Percentiles rank a stretch among this genome's conserved stretches.
Evolutionary conservation across 2,329 filamentous ascomycete species (phyloP).

Genomic region (Aspergillus thermomutatus): DNA sequence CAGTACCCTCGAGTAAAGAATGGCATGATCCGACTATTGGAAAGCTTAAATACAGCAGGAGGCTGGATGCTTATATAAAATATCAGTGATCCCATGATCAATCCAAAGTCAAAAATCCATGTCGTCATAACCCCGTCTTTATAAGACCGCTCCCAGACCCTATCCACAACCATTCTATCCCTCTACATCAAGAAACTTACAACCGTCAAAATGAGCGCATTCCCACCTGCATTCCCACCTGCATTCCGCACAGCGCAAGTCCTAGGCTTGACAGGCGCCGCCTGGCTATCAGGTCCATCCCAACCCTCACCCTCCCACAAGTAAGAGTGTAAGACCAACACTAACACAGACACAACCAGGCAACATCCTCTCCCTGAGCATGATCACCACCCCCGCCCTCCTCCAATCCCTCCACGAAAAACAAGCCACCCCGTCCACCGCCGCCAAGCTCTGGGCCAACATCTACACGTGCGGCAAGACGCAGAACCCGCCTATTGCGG

Average conservation of each 20-base stretch:
- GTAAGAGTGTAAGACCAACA: too few relatives aligned
- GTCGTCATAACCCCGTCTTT: neutral
- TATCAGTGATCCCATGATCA: neutral
- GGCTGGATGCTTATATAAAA: neutral
- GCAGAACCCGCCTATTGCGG: constrained; percentile 26
- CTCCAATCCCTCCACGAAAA: constrained; percentile 14
- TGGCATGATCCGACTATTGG: neutral
- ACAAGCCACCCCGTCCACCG: constrained; percentile 2
- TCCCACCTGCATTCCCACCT: constrained; percentile 11
- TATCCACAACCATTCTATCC: neutral
- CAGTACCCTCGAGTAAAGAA: neutral
- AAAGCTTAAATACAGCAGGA: neutral
- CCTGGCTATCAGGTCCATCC: constrained; percentile 22
- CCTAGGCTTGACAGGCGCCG: constrained; percentile 26
- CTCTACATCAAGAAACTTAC: neutral
- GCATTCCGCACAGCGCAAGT: constrained; percentile 25
- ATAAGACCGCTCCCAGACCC: neutral
- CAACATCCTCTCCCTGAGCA: constrained; percentile 26
- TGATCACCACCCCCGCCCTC: constrained; percentile 23
- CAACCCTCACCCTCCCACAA: too few relatives aligned
- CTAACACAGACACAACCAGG: constrained; percentile 10
- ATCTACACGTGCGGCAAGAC: constrained; percentile 20
- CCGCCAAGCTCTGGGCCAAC: constrained; percentile 17
- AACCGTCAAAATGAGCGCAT: constrained; percentile 11
- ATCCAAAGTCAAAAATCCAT: neutral